Conservation (phyloP, 768 basidiomycete species). For the Galerina marginata region DNA sequence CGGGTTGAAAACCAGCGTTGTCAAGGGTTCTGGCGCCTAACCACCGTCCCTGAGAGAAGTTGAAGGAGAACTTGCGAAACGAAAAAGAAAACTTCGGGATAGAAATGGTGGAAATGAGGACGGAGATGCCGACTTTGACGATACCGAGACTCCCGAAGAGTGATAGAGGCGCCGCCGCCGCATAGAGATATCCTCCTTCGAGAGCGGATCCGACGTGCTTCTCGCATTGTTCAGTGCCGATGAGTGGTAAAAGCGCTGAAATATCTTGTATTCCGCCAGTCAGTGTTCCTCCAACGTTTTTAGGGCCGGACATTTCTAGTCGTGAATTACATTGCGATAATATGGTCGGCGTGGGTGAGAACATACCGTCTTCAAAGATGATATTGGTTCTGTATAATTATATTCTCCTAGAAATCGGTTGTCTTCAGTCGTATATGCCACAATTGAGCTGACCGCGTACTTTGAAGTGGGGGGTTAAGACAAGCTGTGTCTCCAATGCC, state of each 20-base stretch:
- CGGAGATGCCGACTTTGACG: constrained; percentile 13
- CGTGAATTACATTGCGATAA: too few species aligned
- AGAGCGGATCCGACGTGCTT: constrained; percentile 18
- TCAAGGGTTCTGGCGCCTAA: neutral
- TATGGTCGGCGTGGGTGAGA: too few species aligned
- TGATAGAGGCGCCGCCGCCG: constrained; percentile 12
- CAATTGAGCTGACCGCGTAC: too few species aligned
- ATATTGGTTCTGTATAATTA: too few species aligned
- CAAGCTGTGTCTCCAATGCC: too few species aligned
- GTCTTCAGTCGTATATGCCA: too few species aligned
- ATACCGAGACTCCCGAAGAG: constrained; percentile 21
- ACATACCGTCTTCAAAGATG: too few species aligned
- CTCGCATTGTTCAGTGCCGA: constrained; percentile 23
- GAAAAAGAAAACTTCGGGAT: neutral
- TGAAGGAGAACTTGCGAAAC: neutral
- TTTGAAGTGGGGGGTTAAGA: too few species aligned
- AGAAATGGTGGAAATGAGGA: constrained; percentile 1
- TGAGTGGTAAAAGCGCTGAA: constrained; percentile 16
- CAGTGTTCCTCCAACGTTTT: constrained; percentile 5
- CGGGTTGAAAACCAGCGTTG: neutral
- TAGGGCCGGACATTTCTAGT: neutral
- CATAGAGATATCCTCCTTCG: constrained; percentile 16
- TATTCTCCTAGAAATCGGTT: too few species aligned
- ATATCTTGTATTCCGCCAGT: constrained; percentile 19
- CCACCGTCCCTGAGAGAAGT: neutral